A percentile compares a stretch with the other conserved stretches of the same genome.
Conservation (phyloP, 768 basidiomycete species). For the Podaxis rugospora region DNA sequence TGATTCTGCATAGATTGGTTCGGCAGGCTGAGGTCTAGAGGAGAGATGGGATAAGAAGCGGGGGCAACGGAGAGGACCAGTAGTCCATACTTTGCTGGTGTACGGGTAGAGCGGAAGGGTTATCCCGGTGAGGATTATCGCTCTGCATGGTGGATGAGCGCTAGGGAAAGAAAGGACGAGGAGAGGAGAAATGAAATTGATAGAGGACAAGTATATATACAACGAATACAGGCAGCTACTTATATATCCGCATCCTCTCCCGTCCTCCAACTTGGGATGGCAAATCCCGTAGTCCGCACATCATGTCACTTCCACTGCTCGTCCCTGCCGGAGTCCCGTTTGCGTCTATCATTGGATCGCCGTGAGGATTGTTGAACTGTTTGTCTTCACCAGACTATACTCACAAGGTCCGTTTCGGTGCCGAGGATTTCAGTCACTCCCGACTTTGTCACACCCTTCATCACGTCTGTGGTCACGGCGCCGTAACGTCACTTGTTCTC, state of each 20-base stretch:
- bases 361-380: neutral
- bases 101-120: slow-evolving; percentile 17
- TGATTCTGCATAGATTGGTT: slow-evolving; percentile 72
- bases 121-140: slow-evolving; percentile 22
- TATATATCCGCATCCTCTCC: slow-evolving; percentile 5
- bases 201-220: slow-evolving; percentile 26
- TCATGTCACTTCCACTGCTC: slow-evolving; percentile 1
- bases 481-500: slow-evolving; percentile 8
- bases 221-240: slow-evolving; percentile 14
- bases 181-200: slow-evolving; percentile 19
- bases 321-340: neutral
- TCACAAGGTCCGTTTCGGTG: slow-evolving; percentile 9
- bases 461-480: neutral
- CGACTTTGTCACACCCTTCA: slow-evolving; percentile 10
- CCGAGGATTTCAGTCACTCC: slow-evolving; percentile 9
- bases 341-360: neutral
- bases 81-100: slow-evolving; percentile 32
- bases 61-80: slow-evolving; percentile 8
- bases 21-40: slow-evolving; percentile 56
- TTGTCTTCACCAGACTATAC: neutral
- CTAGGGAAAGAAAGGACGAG: slow-evolving; percentile 17
- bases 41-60: slow-evolving; percentile 14
- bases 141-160: slow-evolving; percentile 29
- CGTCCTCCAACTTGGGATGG: slow-evolving; percentile 2
- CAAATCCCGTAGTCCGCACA: slow-evolving; percentile 6